These are phyloP conservation scores for Linaria vulgaris DNA, from an alignment of 257 asterid genomes.

Conservation along the genomic window DNA sequence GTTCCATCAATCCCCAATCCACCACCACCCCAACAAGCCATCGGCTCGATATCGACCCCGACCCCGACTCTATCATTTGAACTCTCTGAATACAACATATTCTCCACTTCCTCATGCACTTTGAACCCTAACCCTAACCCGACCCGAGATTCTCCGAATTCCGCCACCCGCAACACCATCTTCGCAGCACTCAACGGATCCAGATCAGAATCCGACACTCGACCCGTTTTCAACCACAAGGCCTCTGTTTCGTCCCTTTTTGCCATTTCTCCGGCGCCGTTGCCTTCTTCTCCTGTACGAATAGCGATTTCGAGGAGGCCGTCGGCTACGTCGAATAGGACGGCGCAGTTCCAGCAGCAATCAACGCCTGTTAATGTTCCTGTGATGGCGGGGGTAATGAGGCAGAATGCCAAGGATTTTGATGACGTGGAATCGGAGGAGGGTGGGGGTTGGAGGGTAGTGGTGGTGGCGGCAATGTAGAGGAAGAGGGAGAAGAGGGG, in stretches of 20 bases:
- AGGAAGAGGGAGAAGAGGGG: no score
- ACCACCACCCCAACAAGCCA: no score
- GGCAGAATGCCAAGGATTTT: slow-evolving; percentile 37
- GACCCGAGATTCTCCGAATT: background rate
- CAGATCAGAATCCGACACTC: slow-evolving; percentile 37
- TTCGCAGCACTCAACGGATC: slow-evolving; percentile 51
- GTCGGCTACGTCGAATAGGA: slow-evolving; percentile 37
- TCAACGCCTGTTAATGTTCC: slow-evolving; percentile 79
- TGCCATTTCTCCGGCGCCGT: slow-evolving; percentile 37
- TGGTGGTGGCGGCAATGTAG: no score
- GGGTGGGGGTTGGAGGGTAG: slow-evolving; percentile 26
- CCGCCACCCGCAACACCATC: slow-evolving; percentile 33
- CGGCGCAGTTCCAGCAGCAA: slow-evolving; percentile 35
- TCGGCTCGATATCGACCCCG: no score
- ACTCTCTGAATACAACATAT: slow-evolving; percentile 62
- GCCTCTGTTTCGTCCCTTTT: slow-evolving; percentile 49
- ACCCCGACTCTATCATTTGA: slow-evolving; percentile 41
- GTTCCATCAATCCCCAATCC: no score
- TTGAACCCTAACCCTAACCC: slow-evolving; percentile 10
- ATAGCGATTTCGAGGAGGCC: slow-evolving; percentile 49
- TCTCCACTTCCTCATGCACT: slow-evolving; percentile 35
- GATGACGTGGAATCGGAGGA: slow-evolving; percentile 40
- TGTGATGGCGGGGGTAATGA: slow-evolving; percentile 33
- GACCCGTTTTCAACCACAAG: slow-evolving; percentile 64
- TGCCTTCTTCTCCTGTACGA: slow-evolving; percentile 34